Evolutionary conservation across 2,329 filamentous ascomycete species (phyloP).

Genomic region (Pezizomycotina sp.): DNA sequence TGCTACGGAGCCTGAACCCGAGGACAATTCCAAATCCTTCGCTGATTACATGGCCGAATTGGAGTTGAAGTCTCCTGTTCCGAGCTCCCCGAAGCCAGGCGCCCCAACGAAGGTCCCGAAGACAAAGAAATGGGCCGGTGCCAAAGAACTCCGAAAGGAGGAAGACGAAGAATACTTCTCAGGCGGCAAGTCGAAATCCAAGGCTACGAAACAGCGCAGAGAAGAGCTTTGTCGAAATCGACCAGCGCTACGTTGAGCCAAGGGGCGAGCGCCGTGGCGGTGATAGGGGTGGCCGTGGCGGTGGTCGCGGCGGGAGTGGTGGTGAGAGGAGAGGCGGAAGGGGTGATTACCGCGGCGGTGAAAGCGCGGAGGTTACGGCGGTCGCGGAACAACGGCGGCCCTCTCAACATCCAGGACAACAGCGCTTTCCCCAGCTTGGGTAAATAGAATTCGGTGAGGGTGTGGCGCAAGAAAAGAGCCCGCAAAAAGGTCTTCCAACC

Average conservation of each 20-base stretch:
- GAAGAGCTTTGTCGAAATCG: constrained; percentile 79
- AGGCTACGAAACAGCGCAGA: constrained; percentile 66
- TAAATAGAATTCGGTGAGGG: constrained; percentile 26
- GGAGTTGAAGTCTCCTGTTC: constrained; percentile 39
- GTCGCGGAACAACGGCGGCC: constrained; percentile 26
- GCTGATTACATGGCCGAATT: constrained; percentile 68
- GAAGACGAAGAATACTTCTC: constrained; percentile 59
- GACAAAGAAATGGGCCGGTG: constrained; percentile 84
- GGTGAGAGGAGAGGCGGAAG: constrained; percentile 38
- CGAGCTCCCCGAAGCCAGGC: constrained; percentile 55
- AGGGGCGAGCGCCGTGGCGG: constrained; percentile 34
- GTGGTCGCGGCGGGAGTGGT: constrained; percentile 36
- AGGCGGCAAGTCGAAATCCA: constrained; percentile 56
- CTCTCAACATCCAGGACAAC: constrained; percentile 36
- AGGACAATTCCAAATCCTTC: constrained; percentile 84
- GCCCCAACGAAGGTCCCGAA: constrained; percentile 78
- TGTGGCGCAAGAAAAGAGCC: too few species aligned
- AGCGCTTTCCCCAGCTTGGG: constrained; percentile 40
- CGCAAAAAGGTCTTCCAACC: too few species aligned
- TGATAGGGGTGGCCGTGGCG: constrained; percentile 38
- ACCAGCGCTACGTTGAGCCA: constrained; percentile 63
- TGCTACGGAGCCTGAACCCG: constrained; percentile 40
- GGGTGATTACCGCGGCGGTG: constrained; percentile 33
- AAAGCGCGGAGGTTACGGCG: constrained; percentile 33
- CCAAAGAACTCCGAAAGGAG: constrained; percentile 53